phyloP scores from a whole-genome alignment of 768 basidiomycete species.

The Pisolithus sp. region DNA sequence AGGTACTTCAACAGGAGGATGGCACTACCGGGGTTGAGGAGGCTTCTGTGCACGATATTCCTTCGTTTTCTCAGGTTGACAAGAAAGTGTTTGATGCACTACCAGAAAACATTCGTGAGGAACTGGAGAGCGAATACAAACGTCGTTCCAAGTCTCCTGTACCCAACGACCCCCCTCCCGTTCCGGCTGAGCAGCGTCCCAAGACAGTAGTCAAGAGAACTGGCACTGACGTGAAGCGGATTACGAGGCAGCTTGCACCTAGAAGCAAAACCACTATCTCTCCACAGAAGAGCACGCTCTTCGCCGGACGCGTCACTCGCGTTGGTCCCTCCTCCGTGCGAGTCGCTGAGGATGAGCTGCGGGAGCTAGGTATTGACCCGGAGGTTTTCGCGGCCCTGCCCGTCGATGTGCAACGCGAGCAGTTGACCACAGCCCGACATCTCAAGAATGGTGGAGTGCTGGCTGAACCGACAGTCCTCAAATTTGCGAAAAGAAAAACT shows the following conservation, averaged over 20 bases:
- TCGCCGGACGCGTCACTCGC: conserved; percentile 33
- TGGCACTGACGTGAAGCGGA: conserved; percentile 48
- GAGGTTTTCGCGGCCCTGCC: conserved; percentile 65
- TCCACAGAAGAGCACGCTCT: conserved; percentile 31
- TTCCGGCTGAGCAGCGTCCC: conserved; percentile 13
- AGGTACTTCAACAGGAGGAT: conserved; percentile 4
- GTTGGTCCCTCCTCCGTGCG: conserved; percentile 32
- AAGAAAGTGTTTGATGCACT: conserved; percentile 62
- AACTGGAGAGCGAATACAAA: conserved; percentile 61
- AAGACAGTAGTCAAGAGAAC: conserved; percentile 28
- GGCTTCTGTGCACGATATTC: conserved; percentile 34
- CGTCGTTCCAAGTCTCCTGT: conserved; percentile 52
- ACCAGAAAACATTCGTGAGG: conserved; percentile 61
- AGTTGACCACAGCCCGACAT: conserved; percentile 54
- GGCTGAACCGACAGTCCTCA: conserved; percentile 47
- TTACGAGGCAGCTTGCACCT: conserved; percentile 60
- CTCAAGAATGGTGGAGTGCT: conserved; percentile 33
- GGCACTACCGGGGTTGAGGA: conserved; percentile 1
- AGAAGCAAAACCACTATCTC: conserved; percentile 38
- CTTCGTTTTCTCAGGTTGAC: conserved; percentile 74
- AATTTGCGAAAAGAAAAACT: conserved; percentile 29
- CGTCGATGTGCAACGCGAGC: conserved; percentile 62
- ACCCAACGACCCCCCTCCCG: conserved; percentile 10
- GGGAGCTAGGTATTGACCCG: conserved; percentile 64
- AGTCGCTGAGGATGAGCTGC: conserved; percentile 53